Base-by-base conservation (phyloP, 2,329 filamentous ascomycete genomes). In the Colletotrichum nymphaeae region DNA sequence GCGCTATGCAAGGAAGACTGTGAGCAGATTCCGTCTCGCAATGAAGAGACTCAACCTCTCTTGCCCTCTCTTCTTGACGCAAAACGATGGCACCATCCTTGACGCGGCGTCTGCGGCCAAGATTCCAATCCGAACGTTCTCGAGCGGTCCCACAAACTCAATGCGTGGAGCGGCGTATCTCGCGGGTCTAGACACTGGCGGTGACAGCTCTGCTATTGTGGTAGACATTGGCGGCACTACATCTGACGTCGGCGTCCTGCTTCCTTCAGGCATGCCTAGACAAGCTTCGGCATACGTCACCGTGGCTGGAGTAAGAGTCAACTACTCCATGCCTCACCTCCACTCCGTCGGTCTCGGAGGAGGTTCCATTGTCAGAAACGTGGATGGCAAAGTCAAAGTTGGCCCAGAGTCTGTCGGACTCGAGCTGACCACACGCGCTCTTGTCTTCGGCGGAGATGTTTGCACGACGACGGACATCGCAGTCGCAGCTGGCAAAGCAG, bases 61-160 rank as follows among this genome's bases (percentile, higher is more conserved):
- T 1, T 91, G 89, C 56, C 88, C 88, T 0, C 84, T 91, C 0
- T 92, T 90, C 73, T 83, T 93, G 52, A 91, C 90, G 0, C 88
- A 92, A 76, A 93, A 93, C 62, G 90, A 92, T 75, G 90, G 91
- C 1, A 92, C 90, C 0, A 83, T 93, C 3, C 80, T 91, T 7
- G 86, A 87, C 6, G 88, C 86, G 0, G 84, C 85, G 3, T 83
- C 85, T 66, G 90, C 90, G 1, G 86, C 89, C 0, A 81, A 84
- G 19, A 81, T 91, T 28, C 91, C 91, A 0, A 91, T 88, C 24
- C 79, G 82, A 62, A 88, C 85, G 0, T 89, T 89, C 75, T 84
- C 84, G 4, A 86, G 83, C 12, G 86, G 86, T 1, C 83, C 86
- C 1, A 88, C 86, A 0, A 88, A 88, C 74, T 87, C 84, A n/a